A percentile compares a stretch with the other conserved stretches of the same genome.
Conservation (phyloP, 2,329 filamentous ascomycete species). For the Rutstroemia sp. region DNA sequence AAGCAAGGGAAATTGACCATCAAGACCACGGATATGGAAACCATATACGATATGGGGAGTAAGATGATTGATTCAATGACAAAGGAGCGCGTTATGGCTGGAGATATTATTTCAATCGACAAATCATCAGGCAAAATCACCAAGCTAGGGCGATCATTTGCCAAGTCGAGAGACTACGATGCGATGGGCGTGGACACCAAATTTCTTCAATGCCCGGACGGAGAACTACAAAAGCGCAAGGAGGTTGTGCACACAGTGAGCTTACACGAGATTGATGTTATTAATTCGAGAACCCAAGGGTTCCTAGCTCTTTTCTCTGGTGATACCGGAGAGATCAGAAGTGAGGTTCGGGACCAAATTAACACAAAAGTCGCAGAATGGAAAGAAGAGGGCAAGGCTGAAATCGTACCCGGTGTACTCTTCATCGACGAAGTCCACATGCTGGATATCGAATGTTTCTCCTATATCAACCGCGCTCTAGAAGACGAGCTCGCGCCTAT, state of each 20-base stretch:
- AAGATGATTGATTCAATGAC: slow-evolving; percentile 99
- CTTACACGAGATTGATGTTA: slow-evolving; percentile 97
- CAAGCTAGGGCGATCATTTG: slow-evolving; percentile 91
- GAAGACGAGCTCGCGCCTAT: slow-evolving; percentile 93
- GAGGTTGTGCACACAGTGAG: slow-evolving; percentile 96
- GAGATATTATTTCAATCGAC: slow-evolving; percentile 97
- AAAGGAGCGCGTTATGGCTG: slow-evolving; percentile 97
- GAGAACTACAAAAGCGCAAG: slow-evolving; percentile 93
- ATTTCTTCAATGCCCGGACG: slow-evolving; percentile 95
- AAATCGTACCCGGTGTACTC: slow-evolving; percentile 92
- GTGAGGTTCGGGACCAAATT: slow-evolving; percentile 96
- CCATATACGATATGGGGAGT: slow-evolving; percentile 97
- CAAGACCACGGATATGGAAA: slow-evolving; percentile 99
- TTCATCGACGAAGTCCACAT: slow-evolving; percentile 99
- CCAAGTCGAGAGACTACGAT: slow-evolving; percentile 93
- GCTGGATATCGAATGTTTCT: slow-evolving; percentile 99
- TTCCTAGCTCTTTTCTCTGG: slow-evolving; percentile 96
- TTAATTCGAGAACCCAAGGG: slow-evolving; percentile 97
- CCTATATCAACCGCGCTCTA: slow-evolving; percentile 93
- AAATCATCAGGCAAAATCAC: slow-evolving; percentile 98
- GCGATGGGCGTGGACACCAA: slow-evolving; percentile 98
- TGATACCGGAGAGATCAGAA: slow-evolving; percentile 95
- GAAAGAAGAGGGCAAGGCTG: slow-evolving; percentile 98
- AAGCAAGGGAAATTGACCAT: slow-evolving; percentile 99
- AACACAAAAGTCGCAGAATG: slow-evolving; percentile 98